A percentile compares a stretch with the other conserved stretches of the same genome.
Conservation (phyloP, 2,329 filamentous ascomycete genomes). For the Ophiosphaerella korrae region DNA sequence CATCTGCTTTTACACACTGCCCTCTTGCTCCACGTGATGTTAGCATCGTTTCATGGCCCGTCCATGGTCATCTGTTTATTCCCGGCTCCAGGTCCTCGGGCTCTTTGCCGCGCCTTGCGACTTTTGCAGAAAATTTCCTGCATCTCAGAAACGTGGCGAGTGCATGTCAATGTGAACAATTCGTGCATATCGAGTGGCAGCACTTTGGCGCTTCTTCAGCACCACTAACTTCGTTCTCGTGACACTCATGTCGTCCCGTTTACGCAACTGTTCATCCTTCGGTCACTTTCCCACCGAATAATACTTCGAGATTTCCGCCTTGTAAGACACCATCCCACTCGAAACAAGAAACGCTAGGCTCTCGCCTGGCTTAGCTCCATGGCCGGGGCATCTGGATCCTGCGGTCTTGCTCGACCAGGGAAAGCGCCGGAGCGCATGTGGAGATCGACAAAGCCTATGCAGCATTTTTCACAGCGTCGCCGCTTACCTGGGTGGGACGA, state of each 20-base stretch:
- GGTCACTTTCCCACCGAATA: not conserved
- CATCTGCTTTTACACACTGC: conserved; percentile 10
- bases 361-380: conserved; percentile 24
- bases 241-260: not conserved
- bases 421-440: conserved; percentile 27
- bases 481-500: not conserved
- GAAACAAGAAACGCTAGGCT: conserved; percentile 29
- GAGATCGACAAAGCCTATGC: conserved; percentile 22
- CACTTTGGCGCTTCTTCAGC: not conserved
- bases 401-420: not conserved
- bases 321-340: conserved; percentile 1
- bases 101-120: conserved; percentile 10
- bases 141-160: conserved; percentile 10
- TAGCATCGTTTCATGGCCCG: not conserved
- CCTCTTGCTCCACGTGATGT: not conserved
- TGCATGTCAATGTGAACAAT: not conserved
- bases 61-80: conserved; percentile 6
- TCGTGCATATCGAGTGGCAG: conserved; percentile 1
- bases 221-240: not conserved
- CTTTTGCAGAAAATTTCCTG: conserved; percentile 12
- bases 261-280: conserved; percentile 2
- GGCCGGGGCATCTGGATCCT: not conserved
- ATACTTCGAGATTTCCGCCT: not conserved
- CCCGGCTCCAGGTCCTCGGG: conserved; percentile 19
- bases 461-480: conserved; percentile 21